Conservation (phyloP, 805 yeast genomes). For the Huiozyma naganishii region DNA sequence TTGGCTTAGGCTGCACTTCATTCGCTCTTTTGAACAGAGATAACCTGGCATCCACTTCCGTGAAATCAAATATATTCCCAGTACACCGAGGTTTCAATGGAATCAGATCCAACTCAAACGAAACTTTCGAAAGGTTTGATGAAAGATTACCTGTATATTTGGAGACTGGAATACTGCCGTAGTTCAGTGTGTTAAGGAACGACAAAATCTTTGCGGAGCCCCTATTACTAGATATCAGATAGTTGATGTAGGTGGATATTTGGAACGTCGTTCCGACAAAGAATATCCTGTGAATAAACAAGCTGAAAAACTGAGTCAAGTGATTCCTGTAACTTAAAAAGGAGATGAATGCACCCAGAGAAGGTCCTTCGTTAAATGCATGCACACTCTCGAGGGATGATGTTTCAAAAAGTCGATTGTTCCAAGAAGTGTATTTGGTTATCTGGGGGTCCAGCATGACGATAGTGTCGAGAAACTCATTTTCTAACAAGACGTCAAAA, state of each 20-base stretch:
- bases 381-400: conserved; percentile 29
- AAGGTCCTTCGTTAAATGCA: conserved; percentile 19
- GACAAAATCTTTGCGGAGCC: conserved; percentile 60
- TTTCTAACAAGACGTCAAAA: conserved; percentile 42
- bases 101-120: conserved; percentile 27
- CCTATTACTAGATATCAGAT: conserved; percentile 40
- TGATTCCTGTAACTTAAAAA: conserved; percentile 53
- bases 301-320: conserved; percentile 52
- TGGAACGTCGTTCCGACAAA: conserved; percentile 41
- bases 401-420: conserved; percentile 31
- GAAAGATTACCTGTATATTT: conserved; percentile 20
- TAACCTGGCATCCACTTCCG: conserved; percentile 30
- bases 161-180: conserved; percentile 31
- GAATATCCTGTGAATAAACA: conserved; percentile 54
- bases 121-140: background rate
- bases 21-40: conserved; percentile 16
- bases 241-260: conserved; percentile 35
- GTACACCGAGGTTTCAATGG: conserved; percentile 18
- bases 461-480: conserved; percentile 40
- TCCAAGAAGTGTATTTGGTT: conserved; percentile 47
- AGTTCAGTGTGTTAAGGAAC: conserved; percentile 61
- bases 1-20: background rate
- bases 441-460: conserved; percentile 45
- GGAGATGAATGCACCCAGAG: conserved; percentile 44
- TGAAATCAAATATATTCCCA: conserved; percentile 33